These are phyloP conservation scores for Cyberlindnera americana DNA, from an alignment of 805 yeast species.

Conservation along the genomic window DNA sequence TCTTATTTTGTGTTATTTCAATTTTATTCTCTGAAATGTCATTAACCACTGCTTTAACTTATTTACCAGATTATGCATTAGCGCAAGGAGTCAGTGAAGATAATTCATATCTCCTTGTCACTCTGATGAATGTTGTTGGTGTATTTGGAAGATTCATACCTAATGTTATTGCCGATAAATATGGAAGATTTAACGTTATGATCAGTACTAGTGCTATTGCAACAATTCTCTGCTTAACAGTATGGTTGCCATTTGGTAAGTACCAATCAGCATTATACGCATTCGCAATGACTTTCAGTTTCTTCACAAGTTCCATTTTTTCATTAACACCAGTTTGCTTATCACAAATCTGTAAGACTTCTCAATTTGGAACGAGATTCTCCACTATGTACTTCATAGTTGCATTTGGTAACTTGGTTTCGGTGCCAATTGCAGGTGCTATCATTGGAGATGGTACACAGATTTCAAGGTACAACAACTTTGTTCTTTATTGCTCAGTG, in stretches of 20 bases:
- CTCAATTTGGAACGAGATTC: slow-evolving; percentile 63
- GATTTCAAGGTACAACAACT: slow-evolving; percentile 4
- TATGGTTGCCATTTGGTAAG: slow-evolving; percentile 67
- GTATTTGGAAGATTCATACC: slow-evolving; percentile 41
- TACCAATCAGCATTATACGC: slow-evolving; percentile 41
- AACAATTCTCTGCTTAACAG: slow-evolving; percentile 42
- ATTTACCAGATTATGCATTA: slow-evolving; percentile 47
- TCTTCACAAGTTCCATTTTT: slow-evolving; percentile 57
- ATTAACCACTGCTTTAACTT: slow-evolving; percentile 45
- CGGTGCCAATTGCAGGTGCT: slow-evolving; percentile 49
- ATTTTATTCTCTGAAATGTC: slow-evolving; percentile 25
- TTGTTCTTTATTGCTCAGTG: slow-evolving; percentile 11
- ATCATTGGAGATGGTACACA: slow-evolving; percentile 33
- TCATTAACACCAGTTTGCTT: slow-evolving; percentile 67
- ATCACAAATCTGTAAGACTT: slow-evolving; percentile 56
- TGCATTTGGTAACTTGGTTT: slow-evolving; percentile 46
- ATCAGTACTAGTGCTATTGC: slow-evolving; percentile 40
- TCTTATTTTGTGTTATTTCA: slow-evolving; percentile 42
- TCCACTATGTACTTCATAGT: slow-evolving; percentile 56
- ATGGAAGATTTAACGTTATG: slow-evolving; percentile 35
- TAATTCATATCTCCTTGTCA: slow-evolving; percentile 42
- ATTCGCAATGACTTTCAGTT: slow-evolving; percentile 56
- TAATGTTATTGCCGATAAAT: slow-evolving; percentile 39
- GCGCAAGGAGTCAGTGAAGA: slow-evolving; percentile 39
- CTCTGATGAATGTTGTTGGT: slow-evolving; percentile 39